Conservation (phyloP, 2,329 filamentous ascomycete genomes). For the Fusarium sp. region DNA sequence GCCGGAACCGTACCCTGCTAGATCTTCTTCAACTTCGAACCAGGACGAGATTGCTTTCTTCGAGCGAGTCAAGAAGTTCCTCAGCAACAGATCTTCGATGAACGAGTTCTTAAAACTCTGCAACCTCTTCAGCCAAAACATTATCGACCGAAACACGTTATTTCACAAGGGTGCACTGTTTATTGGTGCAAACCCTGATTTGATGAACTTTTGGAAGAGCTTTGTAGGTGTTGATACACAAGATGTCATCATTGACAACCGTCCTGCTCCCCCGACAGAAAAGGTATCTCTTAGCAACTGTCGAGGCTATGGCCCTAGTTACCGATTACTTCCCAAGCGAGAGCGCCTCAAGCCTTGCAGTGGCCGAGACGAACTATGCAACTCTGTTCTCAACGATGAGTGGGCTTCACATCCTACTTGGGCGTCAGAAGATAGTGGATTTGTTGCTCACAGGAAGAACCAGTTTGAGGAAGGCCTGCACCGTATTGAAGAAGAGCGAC, state of each 20-base stretch:
- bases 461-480: slow-evolving; percentile 94
- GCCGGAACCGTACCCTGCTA: slow-evolving; percentile 87
- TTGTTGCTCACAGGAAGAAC: slow-evolving; percentile 98
- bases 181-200: slow-evolving; percentile 87
- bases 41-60: slow-evolving; percentile 94
- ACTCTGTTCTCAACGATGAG: slow-evolving; percentile 93
- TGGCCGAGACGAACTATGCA: slow-evolving; percentile 94
- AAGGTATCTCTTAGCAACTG: slow-evolving; percentile 96
- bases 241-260: slow-evolving; percentile 84
- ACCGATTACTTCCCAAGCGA: slow-evolving; percentile 89
- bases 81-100: slow-evolving; percentile 91
- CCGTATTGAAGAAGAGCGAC: slow-evolving; percentile 95
- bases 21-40: slow-evolving; percentile 77
- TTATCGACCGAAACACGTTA: slow-evolving; percentile 88
- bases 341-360: slow-evolving; percentile 93
- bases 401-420: slow-evolving; percentile 99
- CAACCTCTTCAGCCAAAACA: slow-evolving; percentile 92
- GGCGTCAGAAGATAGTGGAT: slow-evolving; percentile 98
- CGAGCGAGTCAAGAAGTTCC: slow-evolving; percentile 95
- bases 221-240: slow-evolving; percentile 84
- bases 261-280: slow-evolving; percentile 79
- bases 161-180: slow-evolving; percentile 87
- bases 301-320: slow-evolving; percentile 94
- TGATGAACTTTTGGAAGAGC: slow-evolving; percentile 88
- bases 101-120: slow-evolving; percentile 97